A percentile compares a stretch with the other conserved stretches of the same genome.
Evolutionary conservation across 108 stramenopile species (phyloP).

Genomic region (Cylindrotheca closterium): DNA sequence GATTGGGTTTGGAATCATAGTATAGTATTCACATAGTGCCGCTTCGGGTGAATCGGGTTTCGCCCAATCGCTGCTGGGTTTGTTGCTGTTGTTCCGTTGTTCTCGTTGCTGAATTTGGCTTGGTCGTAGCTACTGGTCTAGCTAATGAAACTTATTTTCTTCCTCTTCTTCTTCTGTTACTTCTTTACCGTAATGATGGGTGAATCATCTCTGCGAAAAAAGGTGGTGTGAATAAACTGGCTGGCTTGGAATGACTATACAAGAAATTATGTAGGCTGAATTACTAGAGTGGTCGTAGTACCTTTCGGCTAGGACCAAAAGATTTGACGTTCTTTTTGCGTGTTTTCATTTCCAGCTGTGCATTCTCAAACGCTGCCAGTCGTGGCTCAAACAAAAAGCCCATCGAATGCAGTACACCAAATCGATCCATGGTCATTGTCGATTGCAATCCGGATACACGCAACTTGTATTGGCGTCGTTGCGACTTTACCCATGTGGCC

Average conservation of each 20-base stretch:
- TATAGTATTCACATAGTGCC: constrained; percentile 57
- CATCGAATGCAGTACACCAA: constrained; percentile 24
- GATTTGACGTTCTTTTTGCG: too few species aligned
- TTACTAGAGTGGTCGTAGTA: too few species aligned
- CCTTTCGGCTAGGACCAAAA: too few species aligned
- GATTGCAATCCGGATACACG: constrained; percentile 19
- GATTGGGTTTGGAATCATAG: too few species aligned
- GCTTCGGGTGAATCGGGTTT: constrained; percentile 76
- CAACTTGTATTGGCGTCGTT: constrained; percentile 44
- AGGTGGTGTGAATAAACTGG: too few species aligned
- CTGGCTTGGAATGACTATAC: too few species aligned
- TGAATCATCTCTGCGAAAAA: too few species aligned
- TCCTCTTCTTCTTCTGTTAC: constrained; percentile 10
- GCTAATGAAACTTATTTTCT: constrained; percentile 26
- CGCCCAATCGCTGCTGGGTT: constrained; percentile 62
- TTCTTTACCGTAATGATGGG: constrained; percentile 30
- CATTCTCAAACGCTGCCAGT: too few species aligned
- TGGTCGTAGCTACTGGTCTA: too few species aligned
- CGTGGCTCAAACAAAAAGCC: too few species aligned
- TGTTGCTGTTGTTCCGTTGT: constrained; percentile 63
- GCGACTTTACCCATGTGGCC: constrained; percentile 42
- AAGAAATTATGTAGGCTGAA: too few species aligned
- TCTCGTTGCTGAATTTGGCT: constrained; percentile 66
- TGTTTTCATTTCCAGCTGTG: too few species aligned
- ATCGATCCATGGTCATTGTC: constrained; percentile 36